Evolutionary conservation across 352 stramenopile genomes (phyloP), one percentile per base, ranked within the genome.

Genomic region (Phytophthora citricola): DNA sequence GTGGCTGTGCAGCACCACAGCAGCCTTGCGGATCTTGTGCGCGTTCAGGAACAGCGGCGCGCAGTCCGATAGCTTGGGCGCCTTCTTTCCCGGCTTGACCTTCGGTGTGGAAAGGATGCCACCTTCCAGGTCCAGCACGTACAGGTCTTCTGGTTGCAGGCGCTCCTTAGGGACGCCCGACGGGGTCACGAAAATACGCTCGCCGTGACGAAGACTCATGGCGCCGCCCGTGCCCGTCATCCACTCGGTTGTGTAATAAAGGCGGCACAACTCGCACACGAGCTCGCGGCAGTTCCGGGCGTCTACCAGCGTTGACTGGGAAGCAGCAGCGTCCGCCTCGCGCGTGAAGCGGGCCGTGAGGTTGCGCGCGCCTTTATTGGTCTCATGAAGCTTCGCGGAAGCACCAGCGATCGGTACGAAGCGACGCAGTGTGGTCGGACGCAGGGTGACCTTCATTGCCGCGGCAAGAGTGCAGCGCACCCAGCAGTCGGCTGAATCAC

Each of bases 121-220:
- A 27, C 85, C 81, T 48, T 97, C 82, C 56, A 93, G 74, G 60
- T 97, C 92, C 20, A 99, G 80, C 69, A 98, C 84, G 75, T 98
- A 99, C 6, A 99, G 76, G 58, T 99, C 96, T 58, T 98, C 89
- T 0, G 94, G 92, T 39, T 96, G 71, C 57, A 99, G 97, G 56
- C 96, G 93, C 78, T 99, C 97, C 72, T 99, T 99, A 53, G 98
- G 93, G 40, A 99, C 93, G n/a, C 95, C 96, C 11, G 90, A 98
- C 5, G 97, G 97, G 26, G 96, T 98, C 75, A 98, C 97, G 85
- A 97, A 98, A 48, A 99, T 92, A 39, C 93, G 83, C 66, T 95
- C 97, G 11, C 92, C 92, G 24, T 92, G 81, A 29, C 95, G 90
- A 48, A 99, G 97, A 56, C 78, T 96, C 68, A 98, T 96, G 39